A percentile compares a stretch with the other conserved stretches of the same genome.
Evolutionary conservation across 306 rosid genomes (phyloP).

Genomic region (Delonix regia): DNA sequence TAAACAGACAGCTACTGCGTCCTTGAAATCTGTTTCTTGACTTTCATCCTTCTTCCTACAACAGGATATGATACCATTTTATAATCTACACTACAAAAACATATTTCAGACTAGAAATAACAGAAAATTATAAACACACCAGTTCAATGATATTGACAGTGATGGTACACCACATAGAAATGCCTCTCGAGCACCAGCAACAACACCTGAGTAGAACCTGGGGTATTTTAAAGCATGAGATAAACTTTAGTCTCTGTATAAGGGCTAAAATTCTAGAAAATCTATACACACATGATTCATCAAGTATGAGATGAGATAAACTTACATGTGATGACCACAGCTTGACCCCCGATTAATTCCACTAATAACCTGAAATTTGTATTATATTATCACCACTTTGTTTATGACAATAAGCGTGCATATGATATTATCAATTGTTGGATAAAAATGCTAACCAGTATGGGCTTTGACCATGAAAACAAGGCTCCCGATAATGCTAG

Average conservation of each 20-base stretch:
- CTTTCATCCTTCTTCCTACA: conserved; percentile 95
- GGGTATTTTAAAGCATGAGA: conserved; percentile 27
- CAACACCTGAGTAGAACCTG: conserved; percentile 92
- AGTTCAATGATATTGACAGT: conserved; percentile 83
- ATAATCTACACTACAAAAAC: conserved; percentile 34
- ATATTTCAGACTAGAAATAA: conserved; percentile 30
- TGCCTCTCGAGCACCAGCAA: conserved; percentile 99
- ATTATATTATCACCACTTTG: conserved; percentile 18
- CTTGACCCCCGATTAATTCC: conserved; percentile 93
- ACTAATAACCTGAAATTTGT: conserved; percentile 82
- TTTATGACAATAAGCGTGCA: neutral
- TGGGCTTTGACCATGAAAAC: conserved; percentile 94
- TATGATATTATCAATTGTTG: conserved; percentile 2
- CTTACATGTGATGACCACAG: conserved; percentile 91
- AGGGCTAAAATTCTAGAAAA: conserved; percentile 7
- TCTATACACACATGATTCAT: neutral
- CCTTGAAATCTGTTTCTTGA: conserved; percentile 89
- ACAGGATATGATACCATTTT: conserved; percentile 33
- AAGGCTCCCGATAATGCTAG: conserved; percentile 86
- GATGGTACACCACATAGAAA: conserved; percentile 77
- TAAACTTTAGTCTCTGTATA: conserved; percentile 17
- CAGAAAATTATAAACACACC: conserved; percentile 53
- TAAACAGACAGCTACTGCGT: conserved; percentile 82
- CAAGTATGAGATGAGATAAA: conserved; percentile 25
- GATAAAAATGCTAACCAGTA: conserved; percentile 70